Evolutionary conservation across 805 yeast genomes (phyloP), one percentile per base, ranked within the genome.

Genomic region (Yamadazyma endophytica): DNA sequence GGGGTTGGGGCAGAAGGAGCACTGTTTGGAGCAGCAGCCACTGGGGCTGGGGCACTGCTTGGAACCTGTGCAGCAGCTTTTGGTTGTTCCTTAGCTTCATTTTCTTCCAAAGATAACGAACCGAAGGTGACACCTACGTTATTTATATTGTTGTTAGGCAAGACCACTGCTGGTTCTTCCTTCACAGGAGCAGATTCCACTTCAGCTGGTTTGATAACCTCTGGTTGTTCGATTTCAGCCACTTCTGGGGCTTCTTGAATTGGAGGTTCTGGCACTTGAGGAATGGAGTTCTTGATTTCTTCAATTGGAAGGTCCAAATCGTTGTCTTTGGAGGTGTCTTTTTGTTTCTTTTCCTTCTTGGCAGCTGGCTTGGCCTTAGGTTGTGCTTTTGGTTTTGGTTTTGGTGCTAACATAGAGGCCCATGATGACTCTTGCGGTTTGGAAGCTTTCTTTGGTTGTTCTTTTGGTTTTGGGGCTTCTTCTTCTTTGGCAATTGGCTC

Each of bases 371-470:
- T 48, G 40, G 32, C 49, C 36, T 36, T 52, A 43, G 46, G 27
- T 36, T 47, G 56, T 17, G 22, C 13, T 29, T 36, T 38, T 21
- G 64, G 55, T 48, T 70, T 68, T 26, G 86, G 79, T 46, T 62
- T 63, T 24, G 69, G 70, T 33, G 68, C 58, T 31, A 80, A 79
- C 46, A 81, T 75, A 12, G 88, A 74, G 18, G 87, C 86, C 84
- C 87, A 80, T 4, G 86, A 68, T 48, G 79, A 32, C 39, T 51
- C 64, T 77, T 47, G 50, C 18, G 52, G 51, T 26, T 46, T 33
- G 17, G 35, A 19, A 19, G 21, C 8, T 9, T 8, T 19, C 11
- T 9, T 19, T 19, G 21, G 21, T 17, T 33, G 44, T 31, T 38
- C 41, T 36, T 39, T 46, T 22, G 33, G 39, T 21, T 38, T 41